Evolutionary conservation across 352 stramenopile genomes (phyloP), one percentile per base, ranked within the genome.

Genomic region (Phytophthora foliorum): DNA sequence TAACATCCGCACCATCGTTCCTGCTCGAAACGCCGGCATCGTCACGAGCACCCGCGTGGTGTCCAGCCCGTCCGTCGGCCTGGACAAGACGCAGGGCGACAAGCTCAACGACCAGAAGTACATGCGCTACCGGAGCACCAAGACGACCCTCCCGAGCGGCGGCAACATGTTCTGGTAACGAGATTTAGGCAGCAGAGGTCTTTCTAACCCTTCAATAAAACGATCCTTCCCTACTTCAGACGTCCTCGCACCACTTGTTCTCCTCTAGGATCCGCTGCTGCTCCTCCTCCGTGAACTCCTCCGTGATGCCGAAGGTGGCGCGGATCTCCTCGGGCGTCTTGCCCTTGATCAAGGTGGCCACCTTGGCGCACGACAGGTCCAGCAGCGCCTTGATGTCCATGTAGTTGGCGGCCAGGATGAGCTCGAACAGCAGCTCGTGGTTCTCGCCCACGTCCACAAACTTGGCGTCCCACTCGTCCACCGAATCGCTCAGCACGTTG

Each of bases 91-190:
- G 25, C 81, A 91, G 61, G 83, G 81, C 32, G 83, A 89, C 70
- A 89, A 89, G 67, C 79, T 89, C 58, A 89, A 89, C 52, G 81
- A 91, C 57, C 77, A 91, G 52, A 91, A 91, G 75, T 75, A 75
- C 66, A 80, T 79, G 81, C 79, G 75, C 63, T 86, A 86, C 69
- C 66, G 57, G 16, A 82, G 72, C 72, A 77, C 84, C 66, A 89
- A 89, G 58, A 61, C 78, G 1, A 71, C 56, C 8, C 57, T 80
- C 19, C 63, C 63, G 10, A 82, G 62, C 46, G 71, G 80, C 38
- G 57, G 81, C 52, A 81, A 78, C 74, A 82, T 86, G 78, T 84
- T 89, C 55, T 87, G 81, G 81, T 87, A 72, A 34, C 9, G 6
- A 29, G 25, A 32, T 10, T 32, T 32, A 32, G 29, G 2, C 24